Base-by-base conservation (phyloP, 106 monocot species). In the Gastrodia elata region DNA sequence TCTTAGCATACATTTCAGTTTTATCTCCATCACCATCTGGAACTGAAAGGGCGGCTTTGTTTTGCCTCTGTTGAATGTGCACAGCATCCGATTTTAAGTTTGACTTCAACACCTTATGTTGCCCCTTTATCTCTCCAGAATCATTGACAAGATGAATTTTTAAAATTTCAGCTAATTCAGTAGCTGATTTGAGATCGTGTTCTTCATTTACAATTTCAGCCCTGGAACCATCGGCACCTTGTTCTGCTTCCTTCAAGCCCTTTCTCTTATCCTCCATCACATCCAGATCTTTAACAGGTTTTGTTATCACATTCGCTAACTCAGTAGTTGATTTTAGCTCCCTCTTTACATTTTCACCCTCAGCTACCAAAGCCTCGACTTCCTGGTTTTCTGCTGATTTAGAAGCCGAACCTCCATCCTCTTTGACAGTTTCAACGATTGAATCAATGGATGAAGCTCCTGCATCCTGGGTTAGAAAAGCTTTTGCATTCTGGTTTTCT, bases 11-110 rank as follows among this genome's bases (percentile, higher is more conserved):
- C 9, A 40, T 41, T 26, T 69, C 69, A 69, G 25, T 6, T 14
- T 39, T 69, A 25, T 39, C 69, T 69, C 6, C 40, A 69, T 35
- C 37, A 20, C 18, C 37, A 67, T 69, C 69, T 69, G 24, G 35
- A 40, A n/a, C 39, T 40, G 69, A 39, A 69, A 40, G 25, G 40
- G 11, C 39, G 1, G 11, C 40, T 25, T 25, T 69, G 10, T 9
- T 40, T 69, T 69, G 9, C 3, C 15, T 22, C 20, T 39, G 39
- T 40, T 69, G n/a, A 40, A 41, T 26, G 5, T 39, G 24, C 39
- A 25, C 22, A 26, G 24, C 40, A 69, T 15, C n/a, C 40, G 7
- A 8, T 40, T 69, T 40, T 41, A 40, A 3, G 3, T 41, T 40
- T 40, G 69, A 39, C 25, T 39, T 69, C 25, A 69, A 35, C 41